Conservation (phyloP, 1,284 basidiomycete species). For the Apiotrichum akiyoshidainum region DNA sequence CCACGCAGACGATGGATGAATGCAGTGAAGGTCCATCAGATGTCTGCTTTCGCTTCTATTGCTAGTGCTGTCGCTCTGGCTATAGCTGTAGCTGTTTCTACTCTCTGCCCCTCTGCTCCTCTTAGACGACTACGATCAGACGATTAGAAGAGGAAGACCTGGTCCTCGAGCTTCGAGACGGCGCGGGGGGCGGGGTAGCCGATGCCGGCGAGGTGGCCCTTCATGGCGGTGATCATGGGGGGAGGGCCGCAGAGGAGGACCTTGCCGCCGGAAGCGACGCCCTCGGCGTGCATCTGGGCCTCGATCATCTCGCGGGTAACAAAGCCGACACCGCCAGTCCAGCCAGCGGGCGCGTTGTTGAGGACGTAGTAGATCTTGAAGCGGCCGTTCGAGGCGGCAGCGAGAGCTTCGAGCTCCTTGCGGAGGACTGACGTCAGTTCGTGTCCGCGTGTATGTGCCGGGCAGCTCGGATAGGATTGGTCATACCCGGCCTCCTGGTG, state of each 20-base stretch:
- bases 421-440: constrained; percentile 61
- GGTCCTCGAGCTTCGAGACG: constrained; percentile 89
- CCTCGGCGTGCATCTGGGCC: constrained; percentile 56
- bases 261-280: constrained; percentile 63
- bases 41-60: too few species aligned
- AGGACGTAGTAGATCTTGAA: constrained; percentile 80
- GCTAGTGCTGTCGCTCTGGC: too few species aligned
- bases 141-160: constrained; percentile 59
- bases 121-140: too few species aligned
- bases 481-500: too few species aligned
- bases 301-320: constrained; percentile 93
- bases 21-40: too few species aligned
- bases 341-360: constrained; percentile 83
- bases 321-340: constrained; percentile 88
- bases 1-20: too few species aligned
- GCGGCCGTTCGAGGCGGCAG: constrained; percentile 56
- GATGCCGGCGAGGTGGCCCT: constrained; percentile 86
- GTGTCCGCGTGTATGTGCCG: too few species aligned
- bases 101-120: too few species aligned
- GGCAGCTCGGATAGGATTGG: too few species aligned
- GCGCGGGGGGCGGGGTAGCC: constrained; percentile 81
- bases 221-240: constrained; percentile 96
- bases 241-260: constrained; percentile 88
- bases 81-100: too few species aligned
- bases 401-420: constrained; percentile 71